These are phyloP conservation scores for Aspergillus steynii DNA, from an alignment of 495 filamentous ascomycete species.

Conservation along the genomic window DNA sequence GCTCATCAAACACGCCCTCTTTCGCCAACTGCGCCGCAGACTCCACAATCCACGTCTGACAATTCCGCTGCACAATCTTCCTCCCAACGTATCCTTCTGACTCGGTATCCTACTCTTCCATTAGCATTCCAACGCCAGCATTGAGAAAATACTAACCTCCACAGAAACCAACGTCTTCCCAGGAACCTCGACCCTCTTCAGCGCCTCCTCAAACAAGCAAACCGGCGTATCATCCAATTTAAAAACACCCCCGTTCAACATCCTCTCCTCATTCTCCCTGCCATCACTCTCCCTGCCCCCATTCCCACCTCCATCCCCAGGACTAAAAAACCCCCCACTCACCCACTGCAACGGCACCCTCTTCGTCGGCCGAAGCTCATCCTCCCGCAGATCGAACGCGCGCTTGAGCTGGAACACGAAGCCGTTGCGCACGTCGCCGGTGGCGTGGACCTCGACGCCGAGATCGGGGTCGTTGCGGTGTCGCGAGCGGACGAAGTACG, in stretches of 20 bases:
- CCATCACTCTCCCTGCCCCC: no score
- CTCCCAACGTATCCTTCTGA: constrained; percentile 3
- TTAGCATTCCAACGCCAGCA: neutral
- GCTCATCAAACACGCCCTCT: constrained; percentile 16
- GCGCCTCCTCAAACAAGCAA: constrained; percentile 22
- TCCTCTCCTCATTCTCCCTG: constrained; percentile 15
- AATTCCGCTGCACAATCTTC: constrained; percentile 23
- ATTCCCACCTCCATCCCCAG: no score
- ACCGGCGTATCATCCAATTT: constrained; percentile 18
- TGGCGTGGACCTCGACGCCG: constrained; percentile 26
- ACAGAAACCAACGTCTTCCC: constrained; percentile 13
- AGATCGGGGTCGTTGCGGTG: constrained; percentile 9
- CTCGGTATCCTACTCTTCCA: neutral
- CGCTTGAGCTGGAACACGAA: constrained; percentile 29
- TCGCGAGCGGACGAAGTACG: constrained; percentile 23
- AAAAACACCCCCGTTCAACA: constrained; percentile 21
- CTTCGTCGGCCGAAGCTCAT: constrained; percentile 16
- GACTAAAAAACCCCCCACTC: constrained; percentile 9
- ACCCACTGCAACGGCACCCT: constrained; percentile 32
- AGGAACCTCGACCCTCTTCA: constrained; percentile 12
- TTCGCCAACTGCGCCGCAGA: constrained; percentile 24
- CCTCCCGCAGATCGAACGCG: constrained; percentile 15
- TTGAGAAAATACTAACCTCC: constrained; percentile 6
- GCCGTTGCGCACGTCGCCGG: constrained; percentile 27
- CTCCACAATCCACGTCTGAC: constrained; percentile 36